Evolutionary conservation across 805 yeast genomes (phyloP), one percentile per base, ranked within the genome.

Genomic region (Pichia scutulata): DNA sequence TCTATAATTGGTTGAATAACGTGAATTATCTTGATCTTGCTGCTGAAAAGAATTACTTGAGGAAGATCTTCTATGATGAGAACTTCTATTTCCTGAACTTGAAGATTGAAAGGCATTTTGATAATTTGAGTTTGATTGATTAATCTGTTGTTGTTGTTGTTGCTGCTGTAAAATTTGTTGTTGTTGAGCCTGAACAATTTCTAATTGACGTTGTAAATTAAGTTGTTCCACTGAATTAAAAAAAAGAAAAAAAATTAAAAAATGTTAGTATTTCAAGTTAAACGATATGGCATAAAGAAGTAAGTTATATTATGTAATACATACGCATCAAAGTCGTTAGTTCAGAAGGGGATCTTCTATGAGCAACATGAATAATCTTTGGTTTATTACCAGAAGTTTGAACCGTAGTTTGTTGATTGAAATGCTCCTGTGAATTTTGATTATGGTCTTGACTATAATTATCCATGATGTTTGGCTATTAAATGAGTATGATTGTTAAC

Each of bases 321-420:
- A 58, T 71, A 74, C 84, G 75, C 96, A 92, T 92, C 56, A 92
- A 73, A 49, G 85, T 86, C 2, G 98, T 92, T 65, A 93, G 74
- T 66, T 93, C 99, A 58, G 90, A 81, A n/a, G 97, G 97, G 3
- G 97, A 86, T 53, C 96, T 78, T 62, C 98, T 80, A 62, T 93
- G 98, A n/a, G 98, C 98, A 56, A 92, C 89, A 69, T 89, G 95
- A 53, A 93, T 74, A 53, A 80, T 80, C 57, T 77, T 77, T 39
- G 85, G 84, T 50, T 60, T 63, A 2, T 55, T 56, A 10, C 71
- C 71, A 1, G 62, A 55, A 6, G 70, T 66, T 46, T 60, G 63
- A 19, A 67, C 59, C 21, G 66, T 62, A 30, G 64, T 60, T 19
- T 33, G 63, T 22, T 40, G 44, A 19, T 44, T 7, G 7, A 21